A percentile compares a stretch with the other conserved stretches of the same genome.
Evolutionary conservation across 495 filamentous ascomycete genomes (phyloP).

Genomic region (Annulohypoxylon stygium): DNA sequence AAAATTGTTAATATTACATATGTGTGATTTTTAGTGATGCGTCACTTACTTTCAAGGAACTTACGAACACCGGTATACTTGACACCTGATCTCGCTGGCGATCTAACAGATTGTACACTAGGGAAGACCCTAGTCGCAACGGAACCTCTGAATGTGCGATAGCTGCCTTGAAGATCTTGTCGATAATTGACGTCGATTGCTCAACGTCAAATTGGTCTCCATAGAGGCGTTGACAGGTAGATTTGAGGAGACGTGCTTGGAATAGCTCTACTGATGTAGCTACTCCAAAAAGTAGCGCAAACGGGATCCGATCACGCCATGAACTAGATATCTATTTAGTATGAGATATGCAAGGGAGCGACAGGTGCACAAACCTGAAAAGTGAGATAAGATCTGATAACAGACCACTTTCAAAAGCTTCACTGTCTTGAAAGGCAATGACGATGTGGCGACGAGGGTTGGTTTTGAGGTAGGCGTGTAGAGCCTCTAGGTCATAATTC

Average conservation of each 20-base stretch:
- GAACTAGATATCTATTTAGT: slow-evolving; percentile 65
- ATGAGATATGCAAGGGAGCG: neutral
- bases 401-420: slow-evolving; percentile 87
- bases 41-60: slow-evolving; percentile 77
- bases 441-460: slow-evolving; percentile 72
- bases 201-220: slow-evolving; percentile 89
- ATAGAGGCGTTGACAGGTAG: slow-evolving; percentile 74
- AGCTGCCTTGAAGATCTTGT: slow-evolving; percentile 80
- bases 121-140: slow-evolving; percentile 76
- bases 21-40: neutral
- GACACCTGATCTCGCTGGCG: slow-evolving; percentile 88
- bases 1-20: slow-evolving; percentile 24
- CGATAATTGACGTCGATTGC: slow-evolving; percentile 78
- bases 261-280: slow-evolving; percentile 93
- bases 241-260: slow-evolving; percentile 83
- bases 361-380: slow-evolving; percentile 71
- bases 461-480: slow-evolving; percentile 72
- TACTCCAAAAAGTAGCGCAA: slow-evolving; percentile 87
- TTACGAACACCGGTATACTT: slow-evolving; percentile 83
- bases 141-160: slow-evolving; percentile 66
- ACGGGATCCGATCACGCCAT: slow-evolving; percentile 90
- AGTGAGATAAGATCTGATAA: slow-evolving; percentile 82
- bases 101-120: slow-evolving; percentile 75
- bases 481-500: slow-evolving; percentile 91
- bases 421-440: slow-evolving; percentile 88